Evolutionary conservation across 2,329 filamentous ascomycete species (phyloP).

Genomic region (Fusarium sp.): DNA sequence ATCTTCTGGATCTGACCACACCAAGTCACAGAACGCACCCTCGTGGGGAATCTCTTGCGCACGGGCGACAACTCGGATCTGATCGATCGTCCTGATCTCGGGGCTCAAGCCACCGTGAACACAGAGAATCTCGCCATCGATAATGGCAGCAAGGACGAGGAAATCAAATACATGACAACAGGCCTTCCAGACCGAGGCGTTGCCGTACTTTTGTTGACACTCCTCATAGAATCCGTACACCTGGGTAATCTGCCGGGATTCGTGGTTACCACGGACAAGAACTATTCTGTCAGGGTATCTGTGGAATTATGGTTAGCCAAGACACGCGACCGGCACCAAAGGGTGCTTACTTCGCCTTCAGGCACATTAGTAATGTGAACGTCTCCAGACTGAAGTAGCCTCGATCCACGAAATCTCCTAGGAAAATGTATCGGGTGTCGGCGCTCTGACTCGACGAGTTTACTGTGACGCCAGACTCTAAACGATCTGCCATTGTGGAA

Average conservation of each 20-base stretch:
- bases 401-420: constrained; percentile 95
- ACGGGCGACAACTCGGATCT: constrained; percentile 98
- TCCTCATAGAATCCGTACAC: constrained; percentile 99
- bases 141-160: constrained; percentile 93
- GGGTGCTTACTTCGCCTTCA: constrained; percentile 75
- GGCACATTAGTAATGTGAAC: constrained; percentile 94
- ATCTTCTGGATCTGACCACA: constrained; percentile 98
- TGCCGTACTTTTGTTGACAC: constrained; percentile 97
- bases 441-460: constrained; percentile 58
- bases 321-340: background rate
- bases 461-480: constrained; percentile 51
- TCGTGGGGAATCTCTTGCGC: constrained; percentile 99
- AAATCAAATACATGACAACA: constrained; percentile 99
- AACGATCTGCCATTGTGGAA: constrained; percentile 44
- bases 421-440: constrained; percentile 68
- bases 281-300: constrained; percentile 96
- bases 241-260: constrained; percentile 96
- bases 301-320: constrained; percentile 35
- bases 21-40: constrained; percentile 96
- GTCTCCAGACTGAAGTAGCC: constrained; percentile 98
- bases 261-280: constrained; percentile 96
- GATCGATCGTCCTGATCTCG: constrained; percentile 96
- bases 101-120: constrained; percentile 92
- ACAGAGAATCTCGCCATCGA: constrained; percentile 98
- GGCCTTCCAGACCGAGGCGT: constrained; percentile 99